Percentiles rank a stretch among this genome's conserved stretches.
These are phyloP conservation scores for Aspergillus nanangensis DNA, from an alignment of 495 filamentous ascomycete species.

Conservation along the genomic window DNA sequence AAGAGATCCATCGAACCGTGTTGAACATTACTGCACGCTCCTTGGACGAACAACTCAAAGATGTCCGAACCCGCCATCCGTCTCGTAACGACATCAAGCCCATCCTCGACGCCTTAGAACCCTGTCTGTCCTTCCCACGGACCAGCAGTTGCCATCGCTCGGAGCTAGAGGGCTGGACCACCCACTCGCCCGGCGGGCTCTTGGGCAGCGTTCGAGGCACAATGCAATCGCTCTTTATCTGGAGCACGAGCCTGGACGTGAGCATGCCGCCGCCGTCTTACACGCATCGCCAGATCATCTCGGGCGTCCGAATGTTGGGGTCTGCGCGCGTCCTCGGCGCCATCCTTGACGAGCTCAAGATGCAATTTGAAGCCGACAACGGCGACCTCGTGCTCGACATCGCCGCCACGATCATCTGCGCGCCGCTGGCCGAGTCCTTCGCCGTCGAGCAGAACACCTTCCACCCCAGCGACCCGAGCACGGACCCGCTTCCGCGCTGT, in stretches of 20 bases:
- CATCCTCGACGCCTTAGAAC: conserved; percentile 64
- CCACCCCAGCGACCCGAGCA: conserved; percentile 35
- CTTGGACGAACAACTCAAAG: conserved; percentile 69
- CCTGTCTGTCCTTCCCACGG: conserved; percentile 62
- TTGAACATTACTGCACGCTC: conserved; percentile 76
- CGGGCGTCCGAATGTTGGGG: conserved; percentile 65
- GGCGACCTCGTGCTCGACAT: conserved; percentile 69
- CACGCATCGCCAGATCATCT: conserved; percentile 70
- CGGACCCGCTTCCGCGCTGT: conserved; percentile 34
- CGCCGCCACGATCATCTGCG: conserved; percentile 66
- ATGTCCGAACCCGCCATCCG: conserved; percentile 65
- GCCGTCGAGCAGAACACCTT: conserved; percentile 39
- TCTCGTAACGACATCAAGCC: conserved; percentile 66
- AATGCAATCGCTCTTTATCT: conserved; percentile 64
- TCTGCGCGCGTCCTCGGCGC: conserved; percentile 54
- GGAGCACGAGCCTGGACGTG: conserved; percentile 62
- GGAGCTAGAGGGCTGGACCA: conserved; percentile 75
- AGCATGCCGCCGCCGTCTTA: conserved; percentile 69
- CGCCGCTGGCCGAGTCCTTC: conserved; percentile 54
- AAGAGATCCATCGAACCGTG: conserved; percentile 75
- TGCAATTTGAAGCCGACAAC: conserved; percentile 46
- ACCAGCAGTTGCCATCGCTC: conserved; percentile 60
- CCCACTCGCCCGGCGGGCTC: conserved; percentile 56
- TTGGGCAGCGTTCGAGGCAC: conserved; percentile 57
- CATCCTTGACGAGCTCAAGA: conserved; percentile 68